Percentiles rank a stretch among this genome's conserved stretches.
Conservation (phyloP, 2,329 filamentous ascomycete species). For the Helotiales sp. region DNA sequence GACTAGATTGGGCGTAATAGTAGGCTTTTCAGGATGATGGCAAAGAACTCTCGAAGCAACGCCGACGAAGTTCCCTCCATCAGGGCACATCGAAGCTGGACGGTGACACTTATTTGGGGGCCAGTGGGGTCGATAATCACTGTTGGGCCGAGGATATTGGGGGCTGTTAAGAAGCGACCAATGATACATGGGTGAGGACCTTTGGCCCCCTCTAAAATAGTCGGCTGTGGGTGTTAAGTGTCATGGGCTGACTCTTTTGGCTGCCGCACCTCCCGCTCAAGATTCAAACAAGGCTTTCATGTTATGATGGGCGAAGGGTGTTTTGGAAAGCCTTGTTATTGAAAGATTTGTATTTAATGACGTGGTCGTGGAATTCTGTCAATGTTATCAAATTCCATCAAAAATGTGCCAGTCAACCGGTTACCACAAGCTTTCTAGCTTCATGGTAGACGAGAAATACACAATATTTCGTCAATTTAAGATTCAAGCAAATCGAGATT, state of each 20-base stretch:
- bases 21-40: not conserved
- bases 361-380: too few relatives aligned
- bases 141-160: too few relatives aligned
- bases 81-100: too few relatives aligned
- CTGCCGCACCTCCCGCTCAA: not conserved
- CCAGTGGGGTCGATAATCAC: too few relatives aligned
- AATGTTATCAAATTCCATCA: too few relatives aligned
- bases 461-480: constrained; percentile 14
- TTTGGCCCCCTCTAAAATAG: too few relatives aligned
- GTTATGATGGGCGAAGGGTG: not conserved
- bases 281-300: not conserved
- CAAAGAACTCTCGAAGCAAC: too few relatives aligned
- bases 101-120: too few relatives aligned
- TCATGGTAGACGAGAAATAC: constrained; percentile 15
- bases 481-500: constrained; percentile 6
- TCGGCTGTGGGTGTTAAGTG: not conserved
- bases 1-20: not conserved
- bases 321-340: not conserved
- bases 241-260: not conserved
- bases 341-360: too few relatives aligned
- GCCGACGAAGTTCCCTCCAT: too few relatives aligned
- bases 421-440: constrained; percentile 8
- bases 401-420: not conserved
- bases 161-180: too few relatives aligned
- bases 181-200: too few relatives aligned